Evolutionary conservation across 495 filamentous ascomycete genomes (phyloP).

Genomic region (Endocarpon pusillum): DNA sequence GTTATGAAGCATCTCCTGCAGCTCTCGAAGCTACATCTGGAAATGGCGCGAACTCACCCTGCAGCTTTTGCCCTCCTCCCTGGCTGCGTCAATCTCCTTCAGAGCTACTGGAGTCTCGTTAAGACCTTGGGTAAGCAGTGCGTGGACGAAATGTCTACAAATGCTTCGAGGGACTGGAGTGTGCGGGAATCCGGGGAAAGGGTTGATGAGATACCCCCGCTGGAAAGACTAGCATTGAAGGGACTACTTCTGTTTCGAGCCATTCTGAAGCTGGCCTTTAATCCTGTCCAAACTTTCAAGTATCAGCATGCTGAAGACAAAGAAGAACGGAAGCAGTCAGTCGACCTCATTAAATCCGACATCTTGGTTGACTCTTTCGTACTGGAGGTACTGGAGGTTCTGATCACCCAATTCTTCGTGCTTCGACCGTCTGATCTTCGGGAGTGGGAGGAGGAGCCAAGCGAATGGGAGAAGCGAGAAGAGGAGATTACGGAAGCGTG

Average conservation of each 20-base stretch:
- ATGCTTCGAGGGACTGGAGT: conserved; percentile 28
- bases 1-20: conserved; percentile 78
- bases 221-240: conserved; percentile 62
- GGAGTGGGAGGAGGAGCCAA: conserved; percentile 81
- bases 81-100: conserved; percentile 54
- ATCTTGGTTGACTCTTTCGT: conserved; percentile 62
- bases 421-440: conserved; percentile 72
- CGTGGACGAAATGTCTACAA: conserved; percentile 27
- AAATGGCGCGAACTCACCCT: conserved; percentile 60
- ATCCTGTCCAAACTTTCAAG: conserved; percentile 61
- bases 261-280: conserved; percentile 69
- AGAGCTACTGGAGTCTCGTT: conserved; percentile 69
- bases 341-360: conserved; percentile 44
- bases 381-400: conserved; percentile 56
- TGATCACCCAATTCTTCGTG: conserved; percentile 76
- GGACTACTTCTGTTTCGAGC: conserved; percentile 69
- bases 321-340: conserved; percentile 46
- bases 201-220: conserved; percentile 33
- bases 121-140: conserved; percentile 57
- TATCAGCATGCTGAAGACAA: conserved; percentile 56
- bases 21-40: conserved; percentile 76
- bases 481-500: conserved; percentile 62
- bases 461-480: conserved; percentile 81
- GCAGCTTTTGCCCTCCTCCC: conserved; percentile 68
- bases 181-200: conserved; percentile 18